Percentiles rank a stretch among this genome's conserved stretches.
Conservation (phyloP, 2,329 filamentous ascomycete species). For the Aureobasidium sp. region DNA sequence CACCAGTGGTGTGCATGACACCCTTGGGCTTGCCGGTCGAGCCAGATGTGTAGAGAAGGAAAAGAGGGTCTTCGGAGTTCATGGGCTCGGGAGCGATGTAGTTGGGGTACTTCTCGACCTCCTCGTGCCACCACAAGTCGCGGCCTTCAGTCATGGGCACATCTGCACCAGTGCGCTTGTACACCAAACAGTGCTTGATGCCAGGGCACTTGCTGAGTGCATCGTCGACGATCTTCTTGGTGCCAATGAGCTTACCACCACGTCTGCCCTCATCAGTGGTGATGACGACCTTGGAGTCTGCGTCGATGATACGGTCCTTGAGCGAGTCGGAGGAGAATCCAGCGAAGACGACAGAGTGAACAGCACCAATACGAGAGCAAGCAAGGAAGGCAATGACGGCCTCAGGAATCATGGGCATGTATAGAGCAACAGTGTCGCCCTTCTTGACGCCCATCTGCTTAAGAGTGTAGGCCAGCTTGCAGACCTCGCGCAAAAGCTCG, state of each 20-base stretch:
- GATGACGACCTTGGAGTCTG: conserved; percentile 85
- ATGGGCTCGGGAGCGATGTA: conserved; percentile 86
- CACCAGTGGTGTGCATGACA: conserved; percentile 93
- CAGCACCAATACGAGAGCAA: conserved; percentile 81
- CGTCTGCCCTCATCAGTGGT: conserved; percentile 97
- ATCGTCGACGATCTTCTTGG: conserved; percentile 98
- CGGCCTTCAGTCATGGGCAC: conserved; percentile 83
- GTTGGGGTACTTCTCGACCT: conserved; percentile 90
- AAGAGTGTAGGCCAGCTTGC: conserved; percentile 73
- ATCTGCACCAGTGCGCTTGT: conserved; percentile 88
- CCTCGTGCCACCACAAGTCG: conserved; percentile 98
- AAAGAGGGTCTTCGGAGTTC: conserved; percentile 90
- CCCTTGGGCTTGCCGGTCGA: conserved; percentile 99
- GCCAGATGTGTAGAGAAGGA: conserved; percentile 95
- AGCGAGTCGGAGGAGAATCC: conserved; percentile 96
- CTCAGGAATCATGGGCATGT: conserved; percentile 98
- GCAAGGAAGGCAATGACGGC: conserved; percentile 86
- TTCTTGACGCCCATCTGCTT: conserved; percentile 96
- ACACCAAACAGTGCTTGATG: conserved; percentile 78
- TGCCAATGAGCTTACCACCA: conserved; percentile 92
- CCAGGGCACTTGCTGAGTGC: conserved; percentile 92
- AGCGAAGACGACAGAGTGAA: conserved; percentile 96
- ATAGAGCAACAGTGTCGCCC: conserved; percentile 94
- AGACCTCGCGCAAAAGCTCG: conserved; percentile 89
- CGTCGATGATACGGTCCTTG: conserved; percentile 88